Percentiles rank a stretch among this genome's conserved stretches.
These are phyloP conservation scores for Sanghuangporus sanghuang DNA, from an alignment of 1,284 basidiomycete species.

Conservation along the genomic window DNA sequence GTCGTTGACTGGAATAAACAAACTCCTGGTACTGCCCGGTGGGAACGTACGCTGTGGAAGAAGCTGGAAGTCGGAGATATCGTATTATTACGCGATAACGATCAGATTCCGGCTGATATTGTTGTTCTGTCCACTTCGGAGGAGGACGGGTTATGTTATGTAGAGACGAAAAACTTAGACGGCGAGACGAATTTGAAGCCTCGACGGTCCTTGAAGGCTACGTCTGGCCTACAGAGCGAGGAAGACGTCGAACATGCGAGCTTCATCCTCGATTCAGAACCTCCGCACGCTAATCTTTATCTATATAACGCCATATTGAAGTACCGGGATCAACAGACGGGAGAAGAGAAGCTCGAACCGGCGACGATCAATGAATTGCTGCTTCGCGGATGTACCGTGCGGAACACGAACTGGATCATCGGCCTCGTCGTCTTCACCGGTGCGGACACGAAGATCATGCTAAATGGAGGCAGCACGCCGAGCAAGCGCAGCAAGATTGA, in stretches of 20 bases:
- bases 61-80: slow-evolving; percentile 98
- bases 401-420: slow-evolving; percentile 94
- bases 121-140: slow-evolving; percentile 87
- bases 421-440: slow-evolving; percentile 95
- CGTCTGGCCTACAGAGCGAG: slow-evolving; percentile 74
- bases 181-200: slow-evolving; percentile 97
- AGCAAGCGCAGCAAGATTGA: slow-evolving; percentile 96
- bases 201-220: slow-evolving; percentile 74
- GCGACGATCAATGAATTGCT: slow-evolving; percentile 91
- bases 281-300: slow-evolving; percentile 92
- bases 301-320: slow-evolving; percentile 83
- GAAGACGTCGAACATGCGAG: slow-evolving; percentile 87
- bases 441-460: slow-evolving; percentile 96
- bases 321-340: slow-evolving; percentile 52
- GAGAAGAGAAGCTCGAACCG: slow-evolving; percentile 55
- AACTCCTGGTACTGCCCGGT: slow-evolving; percentile 68
- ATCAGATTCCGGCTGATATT: slow-evolving; percentile 94
- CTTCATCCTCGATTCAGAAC: slow-evolving; percentile 89
- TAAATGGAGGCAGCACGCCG: slow-evolving; percentile 90
- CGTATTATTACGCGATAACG: slow-evolving; percentile 86
- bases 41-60: slow-evolving; percentile 98
- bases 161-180: slow-evolving; percentile 95
- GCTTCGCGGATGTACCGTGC: slow-evolving; percentile 86
- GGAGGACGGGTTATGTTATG: slow-evolving; percentile 78
- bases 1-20: slow-evolving; percentile 77